Conservation (phyloP, 78 protist genomes). For the Emiliania huxleyi region DNA sequence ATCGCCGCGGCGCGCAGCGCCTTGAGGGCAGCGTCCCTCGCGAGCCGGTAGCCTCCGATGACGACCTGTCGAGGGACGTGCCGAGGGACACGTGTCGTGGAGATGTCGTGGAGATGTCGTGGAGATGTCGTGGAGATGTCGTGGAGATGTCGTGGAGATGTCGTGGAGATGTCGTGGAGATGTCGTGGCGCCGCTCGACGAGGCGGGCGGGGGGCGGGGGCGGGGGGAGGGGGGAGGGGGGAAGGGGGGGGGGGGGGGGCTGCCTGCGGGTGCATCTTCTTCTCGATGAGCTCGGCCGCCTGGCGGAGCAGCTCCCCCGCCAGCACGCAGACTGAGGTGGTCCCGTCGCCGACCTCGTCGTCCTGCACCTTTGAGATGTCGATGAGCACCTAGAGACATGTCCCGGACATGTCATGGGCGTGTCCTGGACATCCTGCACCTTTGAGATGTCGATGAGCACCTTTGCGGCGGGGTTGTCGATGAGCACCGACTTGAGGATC, state of each 20-base stretch:
- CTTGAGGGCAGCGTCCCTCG: conserved; percentile 78
- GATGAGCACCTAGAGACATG: background rate
- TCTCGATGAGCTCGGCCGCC: conserved; percentile 90
- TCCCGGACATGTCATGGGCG: background rate
- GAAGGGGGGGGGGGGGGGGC: no score
- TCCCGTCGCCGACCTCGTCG: conserved; percentile 99
- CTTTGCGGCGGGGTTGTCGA: conserved; percentile 70
- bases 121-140: no score
- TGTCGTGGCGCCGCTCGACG: no score
- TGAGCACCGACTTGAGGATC: conserved; percentile 83
- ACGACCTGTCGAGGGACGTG: background rate
- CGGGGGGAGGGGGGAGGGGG: no score
- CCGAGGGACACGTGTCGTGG: no score
- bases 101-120: no score
- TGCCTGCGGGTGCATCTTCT: conserved; percentile 96
- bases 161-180: no score
- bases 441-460: conserved; percentile 78
- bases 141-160: no score
- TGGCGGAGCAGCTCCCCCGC: conserved; percentile 97
- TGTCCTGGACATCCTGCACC: conserved; percentile 94
- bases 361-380: conserved; percentile 93
- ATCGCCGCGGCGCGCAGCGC: conserved; percentile 74
- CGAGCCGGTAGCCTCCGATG: conserved; percentile 67
- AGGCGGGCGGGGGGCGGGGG: no score
- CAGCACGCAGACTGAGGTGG: conserved; percentile 94